Percentiles rank a stretch among this genome's conserved stretches.
Conservation (phyloP, 169 alveolate genomes). For the Hepatocystis sp. region DNA sequence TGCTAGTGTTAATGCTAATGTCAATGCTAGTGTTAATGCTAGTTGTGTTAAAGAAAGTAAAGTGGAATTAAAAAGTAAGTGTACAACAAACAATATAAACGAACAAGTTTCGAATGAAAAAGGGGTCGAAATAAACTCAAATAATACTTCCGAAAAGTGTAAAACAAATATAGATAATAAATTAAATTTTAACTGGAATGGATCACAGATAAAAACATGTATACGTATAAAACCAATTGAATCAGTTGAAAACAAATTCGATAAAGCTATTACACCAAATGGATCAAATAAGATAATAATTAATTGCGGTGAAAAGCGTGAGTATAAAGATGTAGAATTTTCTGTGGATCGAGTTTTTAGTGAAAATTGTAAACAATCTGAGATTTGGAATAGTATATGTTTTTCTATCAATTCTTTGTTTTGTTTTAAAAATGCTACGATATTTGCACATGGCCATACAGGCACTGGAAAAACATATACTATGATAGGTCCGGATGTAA, state of each 20-base stretch:
- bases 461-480: constrained; percentile 86
- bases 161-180: constrained; percentile 16
- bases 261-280: constrained; percentile 45
- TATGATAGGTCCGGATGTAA: constrained; percentile 84
- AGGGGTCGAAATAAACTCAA: constrained; percentile 8
- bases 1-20: too few relatives aligned
- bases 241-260: constrained; percentile 17
- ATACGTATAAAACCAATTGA: constrained; percentile 69
- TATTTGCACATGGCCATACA: constrained; percentile 86
- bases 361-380: constrained; percentile 76
- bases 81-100: background rate
- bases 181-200: constrained; percentile 74
- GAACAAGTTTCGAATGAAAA: constrained; percentile 12
- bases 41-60: constrained; percentile 8
- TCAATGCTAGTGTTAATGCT: background rate
- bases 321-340: constrained; percentile 65
- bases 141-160: constrained; percentile 13
- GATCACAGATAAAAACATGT: constrained; percentile 71
- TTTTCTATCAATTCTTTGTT: constrained; percentile 78
- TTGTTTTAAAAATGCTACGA: constrained; percentile 79
- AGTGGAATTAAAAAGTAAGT: background rate
- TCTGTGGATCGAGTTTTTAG: constrained; percentile 79
- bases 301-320: constrained; percentile 39
- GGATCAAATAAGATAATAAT: constrained; percentile 50
- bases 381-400: constrained; percentile 79